Evolutionary conservation across 768 basidiomycete genomes (phyloP), one percentile per base, ranked within the genome.

Genomic region (Zangia roseola): DNA sequence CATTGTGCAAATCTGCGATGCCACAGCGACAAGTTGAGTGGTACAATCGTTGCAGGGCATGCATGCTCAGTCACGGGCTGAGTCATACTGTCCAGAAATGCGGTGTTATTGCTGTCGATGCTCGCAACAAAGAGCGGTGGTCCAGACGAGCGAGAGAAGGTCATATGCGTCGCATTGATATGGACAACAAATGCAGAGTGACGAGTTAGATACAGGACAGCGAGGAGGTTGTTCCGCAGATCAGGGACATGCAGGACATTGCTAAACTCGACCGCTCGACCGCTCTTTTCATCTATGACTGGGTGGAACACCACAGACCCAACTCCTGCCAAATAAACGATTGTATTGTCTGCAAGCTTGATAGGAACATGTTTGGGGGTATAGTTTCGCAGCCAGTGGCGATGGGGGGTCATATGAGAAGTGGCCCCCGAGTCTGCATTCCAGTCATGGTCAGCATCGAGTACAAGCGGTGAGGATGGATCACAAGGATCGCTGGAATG

Each of bases 1-100:
- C 53, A 40, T 9, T 61, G 63, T 5, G 41, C 20, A 12, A 73
- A 71, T 19, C 65, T 45, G 10, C 21, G 31, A 52, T 66, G 58
- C 59, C 55, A 64, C 14, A 68, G 53, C 0, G 50, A 38, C 6
- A 56, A 20, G 6, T 60, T 38, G 0, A 58, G 50, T 14, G 51
- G 50, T 0, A 52, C 4, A 16, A 54, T 60, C 0, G 41, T 34
- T 0, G 52, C 43, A 19, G 54, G 23, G 16, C 17, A 14, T 1
- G 49, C 55, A 49, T 20, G 48, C 9, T 55, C 42, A 0, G 12
- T 31, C 12, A 33, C 19, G 21, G 19, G 5, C 19, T 33, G 8
- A 14, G 58, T 60, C 1, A 4, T 21, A 1, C 61, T 52, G 23
- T 65, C 59, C 14, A 66, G 33, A 30, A 67, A 54, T 2, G 49